These are phyloP conservation scores for Salvia hispanica DNA, from an alignment of 257 asterid genomes.

Conservation along the genomic window DNA sequence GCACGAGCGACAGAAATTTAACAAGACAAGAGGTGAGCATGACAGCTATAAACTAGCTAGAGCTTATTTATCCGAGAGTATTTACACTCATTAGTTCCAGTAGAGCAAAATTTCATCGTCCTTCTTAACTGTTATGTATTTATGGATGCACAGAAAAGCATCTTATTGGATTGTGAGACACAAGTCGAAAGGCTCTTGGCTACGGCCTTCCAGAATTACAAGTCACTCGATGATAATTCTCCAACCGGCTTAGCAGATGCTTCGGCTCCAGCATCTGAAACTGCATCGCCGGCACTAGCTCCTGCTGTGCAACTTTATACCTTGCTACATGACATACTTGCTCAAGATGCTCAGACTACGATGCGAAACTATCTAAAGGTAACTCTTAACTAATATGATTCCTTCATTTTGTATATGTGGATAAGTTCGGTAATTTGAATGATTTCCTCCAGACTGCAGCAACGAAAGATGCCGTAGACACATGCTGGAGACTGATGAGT, in stretches of 20 bases:
- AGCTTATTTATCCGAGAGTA: too few species aligned
- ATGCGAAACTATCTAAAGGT: conserved; percentile 83
- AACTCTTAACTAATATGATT: conserved; percentile 19
- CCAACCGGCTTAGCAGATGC: conserved; percentile 72
- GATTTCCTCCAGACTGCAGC: conserved; percentile 73
- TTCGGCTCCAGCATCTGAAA: conserved; percentile 60
- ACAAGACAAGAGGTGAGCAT: conserved; percentile 86
- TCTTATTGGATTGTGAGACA: conserved; percentile 82
- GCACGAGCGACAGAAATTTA: conserved; percentile 69
- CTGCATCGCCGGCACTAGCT: conserved; percentile 78
- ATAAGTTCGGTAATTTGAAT: conserved; percentile 26
- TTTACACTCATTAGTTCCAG: too few species aligned
- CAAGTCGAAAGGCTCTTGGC: conserved; percentile 85
- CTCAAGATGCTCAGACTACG: conserved; percentile 83
- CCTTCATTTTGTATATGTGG: conserved; percentile 18
- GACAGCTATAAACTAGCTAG: not conserved
- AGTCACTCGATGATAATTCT: conserved; percentile 73
- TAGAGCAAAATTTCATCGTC: not conserved
- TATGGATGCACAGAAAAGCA: conserved; percentile 68
- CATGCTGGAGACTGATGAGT: conserved; percentile 93
- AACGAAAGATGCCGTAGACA: conserved; percentile 77
- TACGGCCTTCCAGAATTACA: conserved; percentile 78
- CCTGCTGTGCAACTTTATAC: conserved; percentile 87
- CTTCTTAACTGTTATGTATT: conserved; percentile 21
- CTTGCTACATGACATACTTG: conserved; percentile 88